Evolutionary conservation across 805 yeast species (phyloP), one percentile per base, ranked within the genome.

Genomic region (Lipomyces spencermartinsiae): DNA sequence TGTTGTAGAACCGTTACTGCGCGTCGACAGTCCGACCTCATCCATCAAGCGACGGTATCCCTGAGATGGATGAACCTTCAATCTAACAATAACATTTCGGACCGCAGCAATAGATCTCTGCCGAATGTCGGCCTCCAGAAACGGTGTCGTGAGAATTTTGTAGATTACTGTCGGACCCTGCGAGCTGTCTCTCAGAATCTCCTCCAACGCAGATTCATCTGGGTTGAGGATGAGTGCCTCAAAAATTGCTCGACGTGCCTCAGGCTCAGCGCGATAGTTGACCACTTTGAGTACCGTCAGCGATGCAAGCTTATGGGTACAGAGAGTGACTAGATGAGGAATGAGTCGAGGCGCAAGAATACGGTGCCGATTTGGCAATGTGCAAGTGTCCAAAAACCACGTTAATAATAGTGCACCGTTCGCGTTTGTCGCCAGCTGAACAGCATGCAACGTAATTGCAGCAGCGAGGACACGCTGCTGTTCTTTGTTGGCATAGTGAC

Each of bases 321-420:
- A 87, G 68, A 92, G 80, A 51, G 82, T 83, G 12, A 83, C 86
- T 74, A 93, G 83, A 73, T 87, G 83, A 0, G 92, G 88, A 58
- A 86, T 74, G 64, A 92, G 80, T 74, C 85, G 83, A 37, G 86
- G 84, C 1, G 92, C 87, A 59, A 95, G 80, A 22, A 91, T 81
- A 34, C 81, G 79, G 77, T 89, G 91, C 73, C 94, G 85, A 74
- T 87, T 84, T 53, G 89, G 88, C 56, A 88, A 75, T 8, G 83
- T 83, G 72, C 91, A 90, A 0, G 97, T 91, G 76, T 95, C 99
- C 76, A 95, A 84, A 74, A 91, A 90, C 99, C 99, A 95, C 1
- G 97, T 92, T 64, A 95, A 85, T 73, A 95, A 83, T 71, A 95
- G 81, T 0, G 97, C 89, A 31, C 98, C 98, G 77, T 95, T 95